Evolutionary conservation across 331 rosid genomes (phyloP).

Genomic region (Cydonia oblonga): DNA sequence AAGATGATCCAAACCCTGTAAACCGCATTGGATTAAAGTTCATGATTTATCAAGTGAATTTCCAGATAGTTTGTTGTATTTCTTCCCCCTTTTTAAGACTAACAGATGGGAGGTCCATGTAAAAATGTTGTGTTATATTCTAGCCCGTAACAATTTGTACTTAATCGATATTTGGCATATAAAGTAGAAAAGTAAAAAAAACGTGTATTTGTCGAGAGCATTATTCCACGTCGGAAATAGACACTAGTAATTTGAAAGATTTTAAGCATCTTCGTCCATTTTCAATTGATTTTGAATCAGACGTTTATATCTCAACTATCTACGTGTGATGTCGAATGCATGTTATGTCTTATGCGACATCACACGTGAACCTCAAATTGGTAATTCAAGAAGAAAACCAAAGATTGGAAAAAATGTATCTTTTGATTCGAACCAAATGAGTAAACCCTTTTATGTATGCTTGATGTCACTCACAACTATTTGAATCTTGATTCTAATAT

Average conservation of each 20-base stretch:
- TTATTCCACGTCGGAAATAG: no score
- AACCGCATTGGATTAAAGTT: background rate
- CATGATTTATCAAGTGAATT: background rate
- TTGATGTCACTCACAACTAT: background rate
- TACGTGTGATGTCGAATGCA: background rate
- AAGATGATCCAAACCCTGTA: conserved; percentile 32
- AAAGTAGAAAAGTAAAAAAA: background rate
- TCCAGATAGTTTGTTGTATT: background rate
- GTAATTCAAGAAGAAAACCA: background rate
- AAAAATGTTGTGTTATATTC: background rate
- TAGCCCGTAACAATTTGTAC: background rate
- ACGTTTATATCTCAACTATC: no score
- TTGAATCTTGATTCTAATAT: no score
- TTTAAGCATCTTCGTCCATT: no score
- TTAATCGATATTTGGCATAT: background rate
- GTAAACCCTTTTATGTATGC: background rate
- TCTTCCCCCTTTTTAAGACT: background rate
- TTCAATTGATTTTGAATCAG: no score
- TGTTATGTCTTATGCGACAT: background rate
- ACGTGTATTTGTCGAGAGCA: background rate
- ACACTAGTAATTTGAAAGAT: no score
- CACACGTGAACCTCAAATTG: background rate
- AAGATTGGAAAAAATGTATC: background rate
- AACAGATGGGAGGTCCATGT: background rate
- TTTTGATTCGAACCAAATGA: background rate